Conservation (phyloP, 768 basidiomycete genomes). For the Macrolepiota dolichaula region DNA sequence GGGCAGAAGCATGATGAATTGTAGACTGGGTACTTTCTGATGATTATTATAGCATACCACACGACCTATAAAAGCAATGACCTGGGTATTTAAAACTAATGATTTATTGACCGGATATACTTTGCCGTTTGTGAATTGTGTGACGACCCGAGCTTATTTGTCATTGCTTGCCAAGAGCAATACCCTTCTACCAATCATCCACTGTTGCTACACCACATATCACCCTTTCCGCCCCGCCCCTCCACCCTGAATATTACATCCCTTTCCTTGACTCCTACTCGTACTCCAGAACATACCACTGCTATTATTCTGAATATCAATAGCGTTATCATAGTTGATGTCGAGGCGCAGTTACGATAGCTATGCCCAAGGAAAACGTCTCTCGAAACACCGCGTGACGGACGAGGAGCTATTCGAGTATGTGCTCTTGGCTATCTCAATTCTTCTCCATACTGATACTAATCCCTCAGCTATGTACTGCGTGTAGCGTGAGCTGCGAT, state of each 20-base stretch:
- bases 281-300: background rate
- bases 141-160: slow-evolving; percentile 8
- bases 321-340: slow-evolving; percentile 34
- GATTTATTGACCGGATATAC: background rate
- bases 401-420: slow-evolving; percentile 89
- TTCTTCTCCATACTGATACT: slow-evolving; percentile 7
- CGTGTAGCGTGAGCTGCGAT: slow-evolving; percentile 71
- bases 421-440: slow-evolving; percentile 18
- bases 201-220: background rate
- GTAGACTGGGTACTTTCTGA: slow-evolving; percentile 10
- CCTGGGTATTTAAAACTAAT: slow-evolving; percentile 9
- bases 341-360: slow-evolving; percentile 78
- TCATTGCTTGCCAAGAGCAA: slow-evolving; percentile 2
- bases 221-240: background rate
- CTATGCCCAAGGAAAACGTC: slow-evolving; percentile 64
- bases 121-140: background rate
- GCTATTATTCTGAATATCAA: slow-evolving; percentile 2
- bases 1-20: slow-evolving; percentile 21
- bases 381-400: slow-evolving; percentile 73
- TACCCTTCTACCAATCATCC: background rate
- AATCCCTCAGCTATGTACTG: slow-evolving; percentile 61
- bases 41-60: slow-evolving; percentile 3
- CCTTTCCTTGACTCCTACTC: background rate
- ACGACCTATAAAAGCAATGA: slow-evolving; percentile 8
- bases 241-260: background rate